A percentile compares a stretch with the other conserved stretches of the same genome.
Conservation (phyloP, 257 asterid species). For the Galeopsis tetrahit region DNA sequence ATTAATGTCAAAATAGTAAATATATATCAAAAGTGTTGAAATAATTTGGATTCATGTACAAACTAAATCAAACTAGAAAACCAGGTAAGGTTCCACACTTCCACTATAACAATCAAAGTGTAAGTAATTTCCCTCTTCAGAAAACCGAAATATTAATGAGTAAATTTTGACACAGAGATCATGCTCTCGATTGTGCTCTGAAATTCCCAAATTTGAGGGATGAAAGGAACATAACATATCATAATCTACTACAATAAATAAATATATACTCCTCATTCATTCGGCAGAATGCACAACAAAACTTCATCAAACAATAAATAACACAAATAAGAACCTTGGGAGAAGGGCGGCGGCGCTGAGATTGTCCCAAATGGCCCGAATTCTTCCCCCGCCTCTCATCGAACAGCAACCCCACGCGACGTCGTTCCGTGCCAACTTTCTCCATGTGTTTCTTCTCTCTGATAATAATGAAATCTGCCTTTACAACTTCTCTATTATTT, state of each 20-base stretch:
- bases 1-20: too few relatives aligned
- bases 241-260: not conserved
- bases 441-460: not conserved
- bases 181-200: too few relatives aligned
- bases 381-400: not conserved
- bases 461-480: not conserved
- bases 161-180: too few relatives aligned
- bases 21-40: not conserved
- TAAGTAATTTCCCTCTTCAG: too few relatives aligned
- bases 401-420: slow-evolving; percentile 7
- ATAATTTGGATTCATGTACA: too few relatives aligned
- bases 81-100: too few relatives aligned
- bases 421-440: not conserved
- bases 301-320: too few relatives aligned
- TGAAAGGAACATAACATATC: not conserved
- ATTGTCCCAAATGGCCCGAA: not conserved
- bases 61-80: too few relatives aligned
- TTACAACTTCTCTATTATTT: not conserved
- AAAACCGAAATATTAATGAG: too few relatives aligned
- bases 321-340: not conserved
- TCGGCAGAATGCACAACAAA: too few relatives aligned
- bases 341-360: not conserved
- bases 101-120: not conserved
- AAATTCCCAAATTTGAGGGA: not conserved
- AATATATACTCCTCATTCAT: too few relatives aligned